These are phyloP conservation scores for Ganoderma resinaceum DNA, from an alignment of 1,284 basidiomycete genomes.

Conservation along the genomic window DNA sequence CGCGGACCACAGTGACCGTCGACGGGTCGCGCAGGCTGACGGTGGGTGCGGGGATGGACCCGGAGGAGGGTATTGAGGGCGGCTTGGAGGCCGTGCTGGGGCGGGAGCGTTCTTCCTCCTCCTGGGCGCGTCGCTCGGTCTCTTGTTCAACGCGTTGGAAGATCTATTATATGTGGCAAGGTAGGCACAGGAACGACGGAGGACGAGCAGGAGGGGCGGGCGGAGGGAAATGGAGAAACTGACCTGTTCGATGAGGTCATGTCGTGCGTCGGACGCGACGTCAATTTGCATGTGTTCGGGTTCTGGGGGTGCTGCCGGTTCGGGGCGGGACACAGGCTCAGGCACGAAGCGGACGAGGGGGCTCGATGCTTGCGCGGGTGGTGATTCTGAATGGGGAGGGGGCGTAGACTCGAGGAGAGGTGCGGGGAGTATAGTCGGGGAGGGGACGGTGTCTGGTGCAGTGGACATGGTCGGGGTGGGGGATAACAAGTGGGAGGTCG, in stretches of 20 bases:
- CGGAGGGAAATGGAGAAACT: neutral
- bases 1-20: conserved; percentile 10
- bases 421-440: neutral
- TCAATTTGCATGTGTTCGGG: conserved; percentile 3
- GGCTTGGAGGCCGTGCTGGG: conserved; percentile 20
- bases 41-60: conserved; percentile 9
- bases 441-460: neutral
- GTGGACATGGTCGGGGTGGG: neutral
- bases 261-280: conserved; percentile 19
- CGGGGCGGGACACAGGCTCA: neutral
- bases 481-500: neutral
- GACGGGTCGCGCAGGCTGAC: conserved; percentile 6
- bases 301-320: neutral
- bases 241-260: conserved; percentile 34
- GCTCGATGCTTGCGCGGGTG: neutral
- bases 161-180: conserved; percentile 25
- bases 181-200: neutral
- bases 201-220: neutral
- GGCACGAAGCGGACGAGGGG: neutral
- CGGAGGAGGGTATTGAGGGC: conserved; percentile 2
- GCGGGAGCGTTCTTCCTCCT: conserved; percentile 21
- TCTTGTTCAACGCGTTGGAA: conserved; percentile 38
- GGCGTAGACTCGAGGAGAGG: neutral
- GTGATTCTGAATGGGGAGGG: neutral
- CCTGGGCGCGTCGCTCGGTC: conserved; percentile 34